These are phyloP conservation scores for Ogataea nonfermentans DNA, from an alignment of 805 yeast species.

Conservation along the genomic window DNA sequence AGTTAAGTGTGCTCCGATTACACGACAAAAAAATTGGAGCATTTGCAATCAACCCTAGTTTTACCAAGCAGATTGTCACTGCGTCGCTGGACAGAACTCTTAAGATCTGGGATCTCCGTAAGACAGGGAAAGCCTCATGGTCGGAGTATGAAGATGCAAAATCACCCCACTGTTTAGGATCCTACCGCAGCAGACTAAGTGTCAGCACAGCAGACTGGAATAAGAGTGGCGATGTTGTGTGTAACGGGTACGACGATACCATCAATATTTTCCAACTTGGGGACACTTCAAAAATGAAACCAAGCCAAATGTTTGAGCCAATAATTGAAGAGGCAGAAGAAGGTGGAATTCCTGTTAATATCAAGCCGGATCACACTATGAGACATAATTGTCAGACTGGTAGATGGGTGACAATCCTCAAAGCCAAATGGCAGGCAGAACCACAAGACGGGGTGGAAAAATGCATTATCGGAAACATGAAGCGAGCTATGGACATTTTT, in stretches of 20 bases:
- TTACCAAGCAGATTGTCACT: constrained; percentile 68
- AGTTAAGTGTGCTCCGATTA: constrained; percentile 48
- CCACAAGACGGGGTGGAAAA: constrained; percentile 75
- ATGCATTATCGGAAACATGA: constrained; percentile 93
- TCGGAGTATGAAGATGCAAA: constrained; percentile 49
- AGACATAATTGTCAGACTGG: constrained; percentile 96
- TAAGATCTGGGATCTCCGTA: constrained; percentile 84
- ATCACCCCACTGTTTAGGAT: constrained; percentile 54
- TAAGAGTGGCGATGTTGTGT: constrained; percentile 63
- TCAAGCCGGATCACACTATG: constrained; percentile 62
- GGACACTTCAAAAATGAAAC: constrained; percentile 25
- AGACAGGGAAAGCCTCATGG: constrained; percentile 48
- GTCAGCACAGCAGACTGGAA: constrained; percentile 87
- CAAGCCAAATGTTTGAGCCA: constrained; percentile 18
- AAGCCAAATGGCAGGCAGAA: constrained; percentile 78
- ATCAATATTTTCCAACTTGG: constrained; percentile 67
- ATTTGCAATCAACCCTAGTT: constrained; percentile 72
- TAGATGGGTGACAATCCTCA: constrained; percentile 91
- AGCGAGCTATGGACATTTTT: constrained; percentile 79
- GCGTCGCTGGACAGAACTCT: constrained; percentile 86
- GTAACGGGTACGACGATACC: constrained; percentile 92
- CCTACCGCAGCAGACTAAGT: constrained; percentile 72
- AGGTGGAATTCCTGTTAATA: constrained; percentile 35
- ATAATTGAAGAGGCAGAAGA: constrained; percentile 20
- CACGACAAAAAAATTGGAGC: constrained; percentile 94